Percentiles rank a stretch among this genome's conserved stretches.
phyloP scores from a whole-genome alignment of 73 alveolate species.

The Breviolum minutum region DNA sequence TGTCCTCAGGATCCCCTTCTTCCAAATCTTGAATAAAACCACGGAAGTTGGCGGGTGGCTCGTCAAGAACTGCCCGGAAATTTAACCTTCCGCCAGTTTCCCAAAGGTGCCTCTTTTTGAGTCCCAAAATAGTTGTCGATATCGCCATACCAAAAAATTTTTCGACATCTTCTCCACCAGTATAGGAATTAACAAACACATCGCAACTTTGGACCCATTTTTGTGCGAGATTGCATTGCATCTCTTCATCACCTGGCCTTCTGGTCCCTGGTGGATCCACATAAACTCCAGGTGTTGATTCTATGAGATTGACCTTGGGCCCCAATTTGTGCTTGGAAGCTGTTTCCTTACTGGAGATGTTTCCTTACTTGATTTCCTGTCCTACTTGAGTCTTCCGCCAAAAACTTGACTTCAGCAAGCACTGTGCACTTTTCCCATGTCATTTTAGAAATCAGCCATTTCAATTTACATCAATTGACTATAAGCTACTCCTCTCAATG shows the following conservation, averaged over 20 bases:
- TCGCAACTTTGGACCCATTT: neutral
- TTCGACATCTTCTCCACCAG: neutral
- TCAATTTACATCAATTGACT: neutral
- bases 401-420: neutral
- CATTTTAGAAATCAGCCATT: too few species aligned
- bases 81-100: constrained; percentile 24
- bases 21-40: constrained; percentile 64
- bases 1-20: constrained; percentile 4
- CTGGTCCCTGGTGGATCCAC: constrained; percentile 71
- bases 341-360: too few species aligned
- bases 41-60: constrained; percentile 55
- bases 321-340: neutral
- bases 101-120: too few species aligned
- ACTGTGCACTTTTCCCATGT: neutral
- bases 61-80: constrained; percentile 88
- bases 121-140: neutral
- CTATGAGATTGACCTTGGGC: constrained; percentile 37
- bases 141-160: neutral
- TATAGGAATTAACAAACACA: neutral
- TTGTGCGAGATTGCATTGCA: neutral
- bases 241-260: neutral
- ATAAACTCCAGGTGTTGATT: constrained; percentile 67
- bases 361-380: neutral
- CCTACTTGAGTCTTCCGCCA: neutral
- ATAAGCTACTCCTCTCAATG: neutral